Conservation (phyloP, 2,329 filamentous ascomycete species). For the Monilinia fructicola region DNA sequence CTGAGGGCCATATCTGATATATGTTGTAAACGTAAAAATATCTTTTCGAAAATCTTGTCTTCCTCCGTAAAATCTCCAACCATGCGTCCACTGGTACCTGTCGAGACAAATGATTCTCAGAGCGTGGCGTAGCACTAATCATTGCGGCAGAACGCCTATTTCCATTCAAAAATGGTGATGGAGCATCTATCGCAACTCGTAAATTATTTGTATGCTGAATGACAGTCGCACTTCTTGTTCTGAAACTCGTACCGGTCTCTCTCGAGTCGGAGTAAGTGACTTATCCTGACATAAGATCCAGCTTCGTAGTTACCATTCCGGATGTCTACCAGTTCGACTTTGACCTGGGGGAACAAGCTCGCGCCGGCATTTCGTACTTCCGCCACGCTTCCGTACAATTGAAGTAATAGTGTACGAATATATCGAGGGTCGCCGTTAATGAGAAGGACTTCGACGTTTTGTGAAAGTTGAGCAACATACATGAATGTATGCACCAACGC, state of each 20-base stretch:
- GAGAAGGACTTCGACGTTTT: slow-evolving; percentile 63
- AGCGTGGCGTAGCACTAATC: slow-evolving; percentile 66
- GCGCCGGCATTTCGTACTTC: slow-evolving; percentile 52
- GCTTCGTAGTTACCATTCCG: slow-evolving; percentile 47
- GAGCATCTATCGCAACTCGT: slow-evolving; percentile 56
- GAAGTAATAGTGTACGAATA: slow-evolving; percentile 62
- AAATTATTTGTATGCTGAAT: slow-evolving; percentile 43
- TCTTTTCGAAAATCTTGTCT: slow-evolving; percentile 76
- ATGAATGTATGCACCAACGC: slow-evolving; percentile 64
- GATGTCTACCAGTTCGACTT: slow-evolving; percentile 24
- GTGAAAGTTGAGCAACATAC: slow-evolving; percentile 59
- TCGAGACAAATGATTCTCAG: slow-evolving; percentile 73
- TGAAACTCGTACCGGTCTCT: slow-evolving; percentile 45
- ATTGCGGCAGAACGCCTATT: slow-evolving; percentile 52
- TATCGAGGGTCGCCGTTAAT: slow-evolving; percentile 66
- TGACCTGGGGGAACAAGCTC: slow-evolving; percentile 31
- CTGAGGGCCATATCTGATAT: slow-evolving; percentile 73
- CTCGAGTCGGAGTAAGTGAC: slow-evolving; percentile 54
- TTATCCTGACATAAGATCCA: slow-evolving; percentile 53
- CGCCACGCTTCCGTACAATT: slow-evolving; percentile 67
- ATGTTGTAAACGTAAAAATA: slow-evolving; percentile 73
- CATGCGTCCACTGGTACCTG: slow-evolving; percentile 35
- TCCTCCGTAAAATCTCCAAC: slow-evolving; percentile 67
- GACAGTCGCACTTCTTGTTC: slow-evolving; percentile 40
- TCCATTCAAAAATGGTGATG: slow-evolving; percentile 52